phyloP scores from a whole-genome alignment of 2,329 filamentous ascomycete genomes.

The Trichophyton benhamiae region DNA sequence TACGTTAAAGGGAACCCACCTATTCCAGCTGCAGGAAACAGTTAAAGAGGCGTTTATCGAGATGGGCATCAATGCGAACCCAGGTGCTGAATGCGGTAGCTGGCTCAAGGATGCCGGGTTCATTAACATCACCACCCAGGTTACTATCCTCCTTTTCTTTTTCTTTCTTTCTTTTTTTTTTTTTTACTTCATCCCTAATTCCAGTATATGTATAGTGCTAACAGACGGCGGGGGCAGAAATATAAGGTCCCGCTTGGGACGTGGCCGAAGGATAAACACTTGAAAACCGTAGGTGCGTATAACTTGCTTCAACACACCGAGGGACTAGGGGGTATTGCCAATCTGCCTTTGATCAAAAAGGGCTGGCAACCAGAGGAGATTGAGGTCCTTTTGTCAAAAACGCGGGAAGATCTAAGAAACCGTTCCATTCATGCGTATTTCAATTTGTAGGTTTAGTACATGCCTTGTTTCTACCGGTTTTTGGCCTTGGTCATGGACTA shows the following conservation, averaged over 20 bases:
- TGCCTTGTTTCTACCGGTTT: background rate
- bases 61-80: constrained; percentile 5
- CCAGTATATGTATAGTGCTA: background rate
- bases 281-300: constrained; percentile 19
- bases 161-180: too few relatives aligned
- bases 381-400: constrained; percentile 21
- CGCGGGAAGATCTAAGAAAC: constrained; percentile 24
- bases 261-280: constrained; percentile 19
- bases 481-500: background rate
- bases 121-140: constrained; percentile 13
- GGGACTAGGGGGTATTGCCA: constrained; percentile 20
- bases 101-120: constrained; percentile 19
- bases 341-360: constrained; percentile 19
- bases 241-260: constrained; percentile 17
- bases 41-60: background rate
- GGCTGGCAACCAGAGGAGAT: constrained; percentile 21
- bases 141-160: constrained; percentile 6
- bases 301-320: constrained; percentile 19
- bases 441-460: constrained; percentile 17
- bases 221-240: background rate
- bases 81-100: constrained; percentile 12
- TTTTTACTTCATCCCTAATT: too few relatives aligned
- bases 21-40: constrained; percentile 4
- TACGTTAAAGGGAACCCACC: constrained; percentile 13
- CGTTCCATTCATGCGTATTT: constrained; percentile 22